Evolutionary conservation across 192 early-diverging fungal species (phyloP).

Genomic region (Podila verticillata): DNA sequence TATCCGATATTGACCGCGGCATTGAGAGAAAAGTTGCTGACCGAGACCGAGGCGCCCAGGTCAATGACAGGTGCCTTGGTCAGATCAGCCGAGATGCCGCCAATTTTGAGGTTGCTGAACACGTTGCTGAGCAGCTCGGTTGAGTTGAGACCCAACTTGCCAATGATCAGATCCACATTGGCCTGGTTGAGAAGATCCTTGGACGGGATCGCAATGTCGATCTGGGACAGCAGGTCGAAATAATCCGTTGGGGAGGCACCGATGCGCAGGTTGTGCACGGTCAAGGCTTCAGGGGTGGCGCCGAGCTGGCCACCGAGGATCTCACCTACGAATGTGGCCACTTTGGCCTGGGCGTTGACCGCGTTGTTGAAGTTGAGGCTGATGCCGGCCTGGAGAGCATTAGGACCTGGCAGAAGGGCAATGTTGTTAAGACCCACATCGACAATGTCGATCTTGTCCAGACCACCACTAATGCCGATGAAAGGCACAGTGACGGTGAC

Average conservation of each 20-base stretch:
- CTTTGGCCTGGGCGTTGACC: slow-evolving; percentile 27
- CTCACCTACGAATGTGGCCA: slow-evolving; percentile 37
- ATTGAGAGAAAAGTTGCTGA: slow-evolving; percentile 40
- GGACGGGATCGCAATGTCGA: slow-evolving; percentile 44
- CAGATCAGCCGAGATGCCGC: slow-evolving; percentile 38
- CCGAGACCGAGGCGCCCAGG: slow-evolving; percentile 28
- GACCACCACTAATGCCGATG: slow-evolving; percentile 39
- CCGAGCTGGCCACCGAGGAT: slow-evolving; percentile 35
- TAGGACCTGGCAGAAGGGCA: slow-evolving; percentile 24
- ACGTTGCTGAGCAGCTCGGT: slow-evolving; percentile 15
- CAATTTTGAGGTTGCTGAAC: slow-evolving; percentile 35
- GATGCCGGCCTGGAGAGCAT: slow-evolving; percentile 29
- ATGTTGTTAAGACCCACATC: slow-evolving; percentile 35
- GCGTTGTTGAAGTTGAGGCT: slow-evolving; percentile 44
- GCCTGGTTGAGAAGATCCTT: slow-evolving; percentile 34
- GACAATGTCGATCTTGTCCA: slow-evolving; percentile 39
- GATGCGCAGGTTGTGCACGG: slow-evolving; percentile 45
- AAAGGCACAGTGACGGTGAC: slow-evolving; percentile 39
- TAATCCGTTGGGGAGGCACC: slow-evolving; percentile 45
- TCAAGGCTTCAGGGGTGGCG: slow-evolving; percentile 37
- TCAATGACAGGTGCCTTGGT: slow-evolving; percentile 48
- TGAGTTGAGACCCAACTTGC: slow-evolving; percentile 22
- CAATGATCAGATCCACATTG: slow-evolving; percentile 16
- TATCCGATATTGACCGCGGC: slow-evolving; percentile 49
- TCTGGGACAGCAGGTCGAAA: slow-evolving; percentile 45